Conservation (phyloP, 2,329 filamentous ascomycete genomes). For the Arthroderma sp. region DNA sequence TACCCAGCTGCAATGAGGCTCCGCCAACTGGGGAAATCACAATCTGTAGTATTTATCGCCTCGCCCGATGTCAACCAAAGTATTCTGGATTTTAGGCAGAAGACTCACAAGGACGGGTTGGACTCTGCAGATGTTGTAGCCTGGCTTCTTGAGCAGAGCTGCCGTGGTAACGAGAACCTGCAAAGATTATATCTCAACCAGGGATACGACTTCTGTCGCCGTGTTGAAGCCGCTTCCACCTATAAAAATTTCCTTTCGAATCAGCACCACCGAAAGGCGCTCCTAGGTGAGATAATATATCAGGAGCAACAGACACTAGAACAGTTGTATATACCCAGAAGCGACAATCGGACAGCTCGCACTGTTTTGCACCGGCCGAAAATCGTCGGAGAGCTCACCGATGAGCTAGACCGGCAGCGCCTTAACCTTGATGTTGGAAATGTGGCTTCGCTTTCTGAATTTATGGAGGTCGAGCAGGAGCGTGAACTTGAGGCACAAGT, state of each 20-base stretch:
- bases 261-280: conserved; percentile 22
- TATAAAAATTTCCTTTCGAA: conserved; percentile 31
- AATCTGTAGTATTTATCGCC: conserved; percentile 41
- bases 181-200: conserved; percentile 47
- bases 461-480: conserved; percentile 44
- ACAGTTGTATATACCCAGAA: conserved; percentile 37
- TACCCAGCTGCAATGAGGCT: conserved; percentile 50
- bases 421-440: conserved; percentile 18
- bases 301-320: conserved; percentile 45
- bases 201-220: conserved; percentile 46
- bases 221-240: conserved; percentile 36
- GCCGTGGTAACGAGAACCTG: conserved; percentile 45
- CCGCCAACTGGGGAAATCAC: conserved; percentile 43
- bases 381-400: too few relatives aligned
- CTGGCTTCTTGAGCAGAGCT: conserved; percentile 55
- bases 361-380: too few relatives aligned
- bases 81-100: conserved; percentile 38
- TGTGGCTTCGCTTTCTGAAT: too few relatives aligned
- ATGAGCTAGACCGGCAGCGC: too few relatives aligned
- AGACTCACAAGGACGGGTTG: conserved; percentile 16
- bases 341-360: conserved; percentile 13
- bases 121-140: conserved; percentile 41
- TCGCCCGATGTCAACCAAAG: conserved; percentile 50
- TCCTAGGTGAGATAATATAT: conserved; percentile 35
- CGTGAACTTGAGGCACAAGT: conserved; percentile 46